Evolutionary conservation across 257 asterid genomes (phyloP).

Genomic region (Solanum chmielewskii): DNA sequence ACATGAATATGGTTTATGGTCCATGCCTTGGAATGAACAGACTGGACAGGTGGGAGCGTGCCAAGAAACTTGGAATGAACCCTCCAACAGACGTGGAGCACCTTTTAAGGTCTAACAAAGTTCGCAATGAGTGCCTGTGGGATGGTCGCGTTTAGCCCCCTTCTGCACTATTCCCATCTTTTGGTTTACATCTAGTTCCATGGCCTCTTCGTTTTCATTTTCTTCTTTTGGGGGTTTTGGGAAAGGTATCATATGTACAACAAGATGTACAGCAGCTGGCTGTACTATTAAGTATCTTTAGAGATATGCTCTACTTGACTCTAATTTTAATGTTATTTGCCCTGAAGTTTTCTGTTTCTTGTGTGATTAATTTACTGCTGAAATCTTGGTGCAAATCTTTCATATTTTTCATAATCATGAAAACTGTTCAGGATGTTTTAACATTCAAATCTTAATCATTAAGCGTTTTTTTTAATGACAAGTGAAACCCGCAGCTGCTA

Average conservation of each 20-base stretch:
- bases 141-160: background rate
- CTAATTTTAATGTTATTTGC: background rate
- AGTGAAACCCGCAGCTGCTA: too few species aligned
- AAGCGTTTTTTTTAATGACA: background rate
- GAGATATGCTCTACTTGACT: background rate
- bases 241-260: background rate
- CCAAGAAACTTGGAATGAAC: constrained; percentile 10
- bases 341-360: background rate
- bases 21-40: constrained; percentile 22
- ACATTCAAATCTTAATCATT: background rate
- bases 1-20: constrained; percentile 16
- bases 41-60: constrained; percentile 16
- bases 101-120: background rate
- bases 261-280: background rate
- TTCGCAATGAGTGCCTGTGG: constrained; percentile 1
- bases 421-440: too few species aligned
- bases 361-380: background rate
- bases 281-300: background rate
- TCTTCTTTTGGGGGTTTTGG: background rate
- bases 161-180: background rate
- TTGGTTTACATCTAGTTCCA: background rate
- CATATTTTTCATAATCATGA: background rate
- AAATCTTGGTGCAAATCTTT: background rate
- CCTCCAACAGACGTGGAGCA: constrained; percentile 9
- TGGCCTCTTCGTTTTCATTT: background rate